Conservation (phyloP, 495 filamentous ascomycete genomes). For the Barbatosphaeria neglecta region DNA sequence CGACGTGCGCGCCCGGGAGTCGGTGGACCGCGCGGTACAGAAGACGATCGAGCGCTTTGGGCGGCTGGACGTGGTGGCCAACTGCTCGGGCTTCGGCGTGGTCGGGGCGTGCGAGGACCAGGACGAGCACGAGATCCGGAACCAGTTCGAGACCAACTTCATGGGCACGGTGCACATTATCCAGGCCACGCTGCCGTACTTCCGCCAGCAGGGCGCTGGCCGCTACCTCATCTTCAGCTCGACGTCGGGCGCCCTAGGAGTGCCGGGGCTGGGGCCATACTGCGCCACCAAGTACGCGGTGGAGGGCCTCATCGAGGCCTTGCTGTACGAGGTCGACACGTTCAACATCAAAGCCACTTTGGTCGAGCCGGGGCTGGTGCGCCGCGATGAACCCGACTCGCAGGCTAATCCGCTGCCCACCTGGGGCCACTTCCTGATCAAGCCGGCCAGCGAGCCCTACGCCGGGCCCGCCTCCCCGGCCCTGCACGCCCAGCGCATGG, state of each 20-base stretch:
- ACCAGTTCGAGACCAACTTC: conserved; percentile 96
- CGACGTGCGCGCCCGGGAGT: conserved; percentile 75
- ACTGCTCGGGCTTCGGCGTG: conserved; percentile 85
- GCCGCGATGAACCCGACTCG: conserved; percentile 54
- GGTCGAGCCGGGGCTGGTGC: conserved; percentile 80
- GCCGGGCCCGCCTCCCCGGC: conserved; percentile 64
- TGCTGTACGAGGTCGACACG: conserved; percentile 86
- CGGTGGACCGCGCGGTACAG: conserved; percentile 60
- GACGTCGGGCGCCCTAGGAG: conserved; percentile 76
- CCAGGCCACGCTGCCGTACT: conserved; percentile 79
- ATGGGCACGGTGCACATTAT: conserved; percentile 90
- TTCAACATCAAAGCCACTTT: conserved; percentile 89
- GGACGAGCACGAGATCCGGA: conserved; percentile 85
- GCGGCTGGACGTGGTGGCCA: conserved; percentile 76
- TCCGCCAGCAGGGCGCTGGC: conserved; percentile 60
- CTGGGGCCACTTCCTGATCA: conserved; percentile 88
- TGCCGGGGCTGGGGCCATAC: conserved; percentile 85
- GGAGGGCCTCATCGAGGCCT: conserved; percentile 86
- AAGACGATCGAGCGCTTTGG: conserved; percentile 62
- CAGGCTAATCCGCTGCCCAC: conserved; percentile 49
- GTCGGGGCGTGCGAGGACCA: conserved; percentile 96
- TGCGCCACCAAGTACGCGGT: conserved; percentile 95
- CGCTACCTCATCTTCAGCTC: conserved; percentile 90
- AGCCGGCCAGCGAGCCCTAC: conserved; percentile 74
- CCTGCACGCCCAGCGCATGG: conserved; percentile 80